Evolutionary conservation across 352 stramenopile species (phyloP).

Genomic region (Globisporangium middletonii): DNA sequence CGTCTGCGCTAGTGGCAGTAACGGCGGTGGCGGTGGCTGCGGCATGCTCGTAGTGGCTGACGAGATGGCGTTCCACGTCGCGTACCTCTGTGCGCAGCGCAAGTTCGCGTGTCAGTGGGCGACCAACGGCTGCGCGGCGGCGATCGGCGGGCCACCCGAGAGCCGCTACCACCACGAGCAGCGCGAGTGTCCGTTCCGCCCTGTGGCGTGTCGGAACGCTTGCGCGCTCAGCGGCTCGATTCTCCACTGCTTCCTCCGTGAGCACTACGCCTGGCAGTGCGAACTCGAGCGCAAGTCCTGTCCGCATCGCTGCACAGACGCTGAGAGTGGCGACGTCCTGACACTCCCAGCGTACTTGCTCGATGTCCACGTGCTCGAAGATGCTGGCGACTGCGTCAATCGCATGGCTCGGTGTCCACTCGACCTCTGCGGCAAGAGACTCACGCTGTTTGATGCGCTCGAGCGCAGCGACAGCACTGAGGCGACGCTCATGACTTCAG

Average conservation of each 20-base stretch:
- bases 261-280: constrained; percentile 74
- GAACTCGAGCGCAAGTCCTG: constrained; percentile 37
- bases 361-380: constrained; percentile 33
- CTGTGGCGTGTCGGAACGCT: constrained; percentile 39
- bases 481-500: constrained; percentile 18
- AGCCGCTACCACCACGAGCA: constrained; percentile 51
- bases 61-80: constrained; percentile 56
- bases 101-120: constrained; percentile 48
- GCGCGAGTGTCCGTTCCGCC: constrained; percentile 47
- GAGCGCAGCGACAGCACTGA: background rate
- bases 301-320: constrained; percentile 17
- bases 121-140: constrained; percentile 33
- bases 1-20: constrained; percentile 19
- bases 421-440: constrained; percentile 62
- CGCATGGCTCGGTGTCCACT: constrained; percentile 37
- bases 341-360: constrained; percentile 27
- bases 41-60: constrained; percentile 35
- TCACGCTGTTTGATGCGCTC: constrained; percentile 37
- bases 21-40: constrained; percentile 27
- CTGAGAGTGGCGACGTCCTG: background rate
- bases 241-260: constrained; percentile 34
- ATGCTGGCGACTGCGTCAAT: constrained; percentile 39
- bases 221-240: constrained; percentile 38
- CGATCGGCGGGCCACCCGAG: constrained; percentile 30
- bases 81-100: constrained; percentile 39